These are phyloP conservation scores for Ilyonectria sp. DNA, from an alignment of 2,329 filamentous ascomycete genomes.

Conservation along the genomic window DNA sequence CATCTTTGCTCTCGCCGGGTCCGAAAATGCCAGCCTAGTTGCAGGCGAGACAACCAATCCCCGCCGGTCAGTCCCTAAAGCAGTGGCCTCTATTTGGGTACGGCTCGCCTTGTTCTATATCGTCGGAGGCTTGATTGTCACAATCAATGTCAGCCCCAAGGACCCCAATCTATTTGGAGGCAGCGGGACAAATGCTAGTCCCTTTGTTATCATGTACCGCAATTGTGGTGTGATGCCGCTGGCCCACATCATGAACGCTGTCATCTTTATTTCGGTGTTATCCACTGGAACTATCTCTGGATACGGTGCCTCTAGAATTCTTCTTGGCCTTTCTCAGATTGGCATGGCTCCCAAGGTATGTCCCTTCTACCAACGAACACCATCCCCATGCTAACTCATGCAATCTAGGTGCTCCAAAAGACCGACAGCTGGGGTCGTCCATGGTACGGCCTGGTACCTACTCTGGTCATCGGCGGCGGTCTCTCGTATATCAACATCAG, in stretches of 20 bases:
- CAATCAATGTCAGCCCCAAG: conserved; percentile 59
- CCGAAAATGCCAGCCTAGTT: conserved; percentile 60
- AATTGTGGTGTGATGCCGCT: conserved; percentile 56
- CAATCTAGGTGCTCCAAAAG: conserved; percentile 17
- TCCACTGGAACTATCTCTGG: conserved; percentile 60
- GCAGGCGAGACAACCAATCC: conserved; percentile 62
- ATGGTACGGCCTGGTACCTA: conserved; percentile 58
- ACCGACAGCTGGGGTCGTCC: conserved; percentile 30
- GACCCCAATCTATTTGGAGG: conserved; percentile 59
- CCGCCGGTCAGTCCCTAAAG: conserved; percentile 58
- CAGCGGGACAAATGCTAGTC: conserved; percentile 59
- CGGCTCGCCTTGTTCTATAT: conserved; percentile 63
- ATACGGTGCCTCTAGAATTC: conserved; percentile 60
- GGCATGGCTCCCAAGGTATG: conserved; percentile 57
- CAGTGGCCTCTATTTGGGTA: conserved; percentile 62
- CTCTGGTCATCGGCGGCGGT: conserved; percentile 64
- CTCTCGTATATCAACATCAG: conserved; percentile 60
- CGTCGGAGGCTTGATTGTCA: conserved; percentile 60
- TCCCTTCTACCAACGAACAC: no score
- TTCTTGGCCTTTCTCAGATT: conserved; percentile 60
- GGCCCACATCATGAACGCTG: conserved; percentile 64
- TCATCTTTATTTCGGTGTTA: conserved; percentile 63
- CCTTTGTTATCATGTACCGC: conserved; percentile 62
- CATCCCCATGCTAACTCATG: background rate
- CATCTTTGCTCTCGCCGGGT: conserved; percentile 67